Evolutionary conservation across 169 alveolate species (phyloP), one percentile per base, ranked within the genome.

Genomic region (Neospora caninum): DNA sequence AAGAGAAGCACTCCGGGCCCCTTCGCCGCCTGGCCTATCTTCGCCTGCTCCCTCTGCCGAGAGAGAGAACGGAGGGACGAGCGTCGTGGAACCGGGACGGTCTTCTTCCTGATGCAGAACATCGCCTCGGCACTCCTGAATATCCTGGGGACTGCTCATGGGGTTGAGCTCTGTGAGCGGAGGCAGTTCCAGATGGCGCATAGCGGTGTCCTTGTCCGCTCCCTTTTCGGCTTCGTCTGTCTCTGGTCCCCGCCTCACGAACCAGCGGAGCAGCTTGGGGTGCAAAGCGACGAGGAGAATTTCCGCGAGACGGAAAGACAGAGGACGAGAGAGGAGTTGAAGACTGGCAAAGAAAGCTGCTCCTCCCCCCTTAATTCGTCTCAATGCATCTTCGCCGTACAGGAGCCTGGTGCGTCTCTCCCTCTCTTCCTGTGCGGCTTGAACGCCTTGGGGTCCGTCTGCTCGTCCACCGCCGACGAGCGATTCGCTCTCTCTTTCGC

Each of bases 261-360:
- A 42, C 94, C 94, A 91, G 38, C 92, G 92, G 88, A 92, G 92
- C 92, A 86, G 43, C 95, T 92, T 92, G 9, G 92, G 95, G 80
- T 86, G 95, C 92, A 92, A 67, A 9, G 70, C 86, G 0, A 86
- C 64, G 41, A 92, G 91, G 0, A 86, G 58, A 34, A 92, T 27
- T 58, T 84, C 95, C 38, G 92, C 78, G n/a, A 92, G n/a, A 0
- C 88, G 88, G 2, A 88, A 70, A 25, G 94, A 78, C 82, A 91
- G 91, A 1, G 54, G 45, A n/a, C 78, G 78, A 25, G 78, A 64
- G 78, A 64, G 78, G 34, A 64, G 29, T 29, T 64, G 78, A 25
- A 64, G 78, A 64, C 78, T 64, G 29, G 78, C 78, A 29, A 64
- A 64, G 78, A 64, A 64, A 29, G 78, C 31, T 7, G 78, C 34